These are phyloP conservation scores for Cyberlindnera samutprakarnensis DNA, from an alignment of 805 yeast genomes.

Conservation along the genomic window DNA sequence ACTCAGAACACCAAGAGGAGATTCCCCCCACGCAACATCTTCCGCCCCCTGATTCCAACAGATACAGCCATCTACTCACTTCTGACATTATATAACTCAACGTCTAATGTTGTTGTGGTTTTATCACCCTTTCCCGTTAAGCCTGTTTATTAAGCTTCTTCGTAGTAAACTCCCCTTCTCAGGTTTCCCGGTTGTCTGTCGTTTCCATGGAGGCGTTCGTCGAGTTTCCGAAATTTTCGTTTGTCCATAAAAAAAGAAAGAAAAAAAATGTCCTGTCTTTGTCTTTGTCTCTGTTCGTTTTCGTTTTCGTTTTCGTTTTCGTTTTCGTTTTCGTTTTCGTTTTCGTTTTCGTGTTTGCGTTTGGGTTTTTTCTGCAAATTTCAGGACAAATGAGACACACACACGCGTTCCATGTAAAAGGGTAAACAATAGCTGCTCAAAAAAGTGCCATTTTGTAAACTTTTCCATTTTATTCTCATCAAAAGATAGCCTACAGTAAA, in stretches of 20 bases:
- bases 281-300: background rate
- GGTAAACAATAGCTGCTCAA: background rate
- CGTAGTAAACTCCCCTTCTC: background rate
- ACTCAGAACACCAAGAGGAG: too few relatives aligned
- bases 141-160: background rate
- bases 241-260: too few relatives aligned
- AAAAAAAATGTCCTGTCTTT: background rate
- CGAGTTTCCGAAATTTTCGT: too few relatives aligned
- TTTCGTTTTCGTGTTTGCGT: background rate
- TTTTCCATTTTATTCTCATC: too few relatives aligned
- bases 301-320: background rate
- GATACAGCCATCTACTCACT: too few relatives aligned
- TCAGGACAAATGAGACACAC: background rate
- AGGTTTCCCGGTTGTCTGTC: background rate
- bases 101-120: too few relatives aligned
- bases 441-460: too few relatives aligned
- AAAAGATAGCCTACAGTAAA: background rate
- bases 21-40: too few relatives aligned
- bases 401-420: background rate
- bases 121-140: too few relatives aligned
- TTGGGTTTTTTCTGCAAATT: background rate
- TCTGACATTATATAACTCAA: too few relatives aligned
- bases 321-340: background rate
- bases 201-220: too few relatives aligned
- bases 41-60: too few relatives aligned